Conservation (phyloP, 805 yeast genomes). For the Lipomyces sp. region DNA sequence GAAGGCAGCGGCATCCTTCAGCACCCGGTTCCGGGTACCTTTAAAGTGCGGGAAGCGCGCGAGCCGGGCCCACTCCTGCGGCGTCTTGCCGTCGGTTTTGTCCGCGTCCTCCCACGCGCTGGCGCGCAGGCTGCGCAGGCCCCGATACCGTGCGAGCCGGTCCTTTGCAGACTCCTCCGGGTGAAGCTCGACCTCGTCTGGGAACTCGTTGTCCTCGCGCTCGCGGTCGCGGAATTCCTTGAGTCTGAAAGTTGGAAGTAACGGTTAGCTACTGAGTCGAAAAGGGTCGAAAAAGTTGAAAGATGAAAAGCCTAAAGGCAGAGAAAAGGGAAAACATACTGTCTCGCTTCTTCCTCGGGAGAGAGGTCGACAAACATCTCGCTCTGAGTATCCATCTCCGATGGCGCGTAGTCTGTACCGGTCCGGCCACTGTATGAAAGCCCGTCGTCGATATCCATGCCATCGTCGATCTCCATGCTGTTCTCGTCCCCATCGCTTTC, state of each 20-base stretch:
- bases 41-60: conserved; percentile 71
- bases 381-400: conserved; percentile 44
- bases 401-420: conserved; percentile 43
- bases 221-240: conserved; percentile 72
- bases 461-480: conserved; percentile 33
- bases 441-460: conserved; percentile 17
- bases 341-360: conserved; percentile 80
- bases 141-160: conserved; percentile 74
- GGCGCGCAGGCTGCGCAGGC: conserved; percentile 74
- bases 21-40: conserved; percentile 65
- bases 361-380: conserved; percentile 71
- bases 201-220: conserved; percentile 67
- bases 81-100: conserved; percentile 72
- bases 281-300: neutral
- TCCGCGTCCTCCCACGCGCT: conserved; percentile 87
- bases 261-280: neutral
- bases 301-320: neutral
- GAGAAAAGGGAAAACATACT: too few relatives aligned
- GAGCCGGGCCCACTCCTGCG: conserved; percentile 73
- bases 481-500: conserved; percentile 12
- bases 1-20: conserved; percentile 52
- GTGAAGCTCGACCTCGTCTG: conserved; percentile 86
- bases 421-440: conserved; percentile 10
- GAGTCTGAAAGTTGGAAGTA: conserved; percentile 35
- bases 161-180: conserved; percentile 76